phyloP scores from a whole-genome alignment of 331 rosid species.

The Saraca asoca region DNA sequence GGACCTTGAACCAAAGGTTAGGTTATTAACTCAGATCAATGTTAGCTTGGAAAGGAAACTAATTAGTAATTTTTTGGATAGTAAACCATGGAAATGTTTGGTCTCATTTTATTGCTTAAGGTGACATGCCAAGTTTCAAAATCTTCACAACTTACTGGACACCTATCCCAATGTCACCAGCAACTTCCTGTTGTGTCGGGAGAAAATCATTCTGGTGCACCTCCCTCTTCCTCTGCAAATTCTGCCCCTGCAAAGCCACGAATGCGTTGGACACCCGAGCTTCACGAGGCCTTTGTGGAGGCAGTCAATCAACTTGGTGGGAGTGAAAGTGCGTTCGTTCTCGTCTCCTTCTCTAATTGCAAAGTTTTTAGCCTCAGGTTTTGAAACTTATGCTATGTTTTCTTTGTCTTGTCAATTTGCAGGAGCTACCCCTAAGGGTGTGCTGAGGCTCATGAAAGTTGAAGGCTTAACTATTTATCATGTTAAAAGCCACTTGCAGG shows the following conservation, averaged over 20 bases:
- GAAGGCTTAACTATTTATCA: slow-evolving; percentile 95
- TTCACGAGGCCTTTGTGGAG: slow-evolving; percentile 97
- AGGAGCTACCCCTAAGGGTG: slow-evolving; percentile 99
- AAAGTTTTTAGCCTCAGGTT: slow-evolving; percentile 25
- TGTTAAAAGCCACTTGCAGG: slow-evolving; percentile 99
- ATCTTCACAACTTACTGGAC: slow-evolving; percentile 49
- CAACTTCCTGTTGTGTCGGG: slow-evolving; percentile 58
- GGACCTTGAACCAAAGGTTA: slow-evolving; percentile 88
- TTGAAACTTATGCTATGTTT: slow-evolving; percentile 33
- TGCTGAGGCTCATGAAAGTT: slow-evolving; percentile 93
- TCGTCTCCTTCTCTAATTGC: slow-evolving; percentile 30
- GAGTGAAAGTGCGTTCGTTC: slow-evolving; percentile 77
- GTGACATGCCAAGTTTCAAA: slow-evolving; percentile 59
- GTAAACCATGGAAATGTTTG: slow-evolving; percentile 13
- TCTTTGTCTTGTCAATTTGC: slow-evolving; percentile 33
- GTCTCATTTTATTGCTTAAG: slow-evolving; percentile 58
- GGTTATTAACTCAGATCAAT: slow-evolving; percentile 27
- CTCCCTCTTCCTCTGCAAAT: slow-evolving; percentile 63
- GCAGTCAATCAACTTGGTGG: slow-evolving; percentile 98
- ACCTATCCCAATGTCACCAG: slow-evolving; percentile 61
- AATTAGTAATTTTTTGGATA: slow-evolving; percentile 37
- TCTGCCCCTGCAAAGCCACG: slow-evolving; percentile 72
- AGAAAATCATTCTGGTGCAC: slow-evolving; percentile 48
- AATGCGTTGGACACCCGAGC: slow-evolving; percentile 99
- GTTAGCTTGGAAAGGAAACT: slow-evolving; percentile 30